Evolutionary conservation across 345 rosid species (phyloP).

Genomic region (Linum usitatissimum): DNA sequence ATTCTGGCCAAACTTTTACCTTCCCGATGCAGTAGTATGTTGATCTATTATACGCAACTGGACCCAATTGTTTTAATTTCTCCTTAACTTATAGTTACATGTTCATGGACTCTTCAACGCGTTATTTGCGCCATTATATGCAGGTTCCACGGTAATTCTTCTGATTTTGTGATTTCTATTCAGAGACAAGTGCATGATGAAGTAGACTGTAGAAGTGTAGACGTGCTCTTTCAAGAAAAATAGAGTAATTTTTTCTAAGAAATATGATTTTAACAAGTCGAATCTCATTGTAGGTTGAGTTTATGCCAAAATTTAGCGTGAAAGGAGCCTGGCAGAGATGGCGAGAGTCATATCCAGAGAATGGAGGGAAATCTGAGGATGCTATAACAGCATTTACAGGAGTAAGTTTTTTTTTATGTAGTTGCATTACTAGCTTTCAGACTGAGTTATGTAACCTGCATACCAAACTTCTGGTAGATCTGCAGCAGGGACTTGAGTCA

Average conservation of each 20-base stretch:
- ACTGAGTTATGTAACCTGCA: background rate
- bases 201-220: background rate
- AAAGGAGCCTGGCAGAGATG: constrained; percentile 91
- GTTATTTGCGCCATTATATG: constrained; percentile 78
- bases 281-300: constrained; percentile 63
- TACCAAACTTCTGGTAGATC: background rate
- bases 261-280: constrained; percentile 10
- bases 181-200: background rate
- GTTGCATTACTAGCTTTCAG: background rate
- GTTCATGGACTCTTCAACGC: constrained; percentile 96
- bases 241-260: background rate
- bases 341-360: constrained; percentile 65
- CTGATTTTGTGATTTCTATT: background rate
- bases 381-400: constrained; percentile 86
- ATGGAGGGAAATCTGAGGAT: constrained; percentile 40
- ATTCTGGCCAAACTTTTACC: constrained; percentile 6
- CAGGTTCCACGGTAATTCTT: constrained; percentile 58
- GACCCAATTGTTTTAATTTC: constrained; percentile 9
- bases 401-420: constrained; percentile 36
- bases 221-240: constrained; percentile 1
- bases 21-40: constrained; percentile 11
- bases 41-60: background rate
- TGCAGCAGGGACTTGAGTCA: background rate
- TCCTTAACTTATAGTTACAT: constrained; percentile 54
- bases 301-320: constrained; percentile 90